phyloP scores from a whole-genome alignment of 1,284 basidiomycete species.

The Apiotrichum domesticum region DNA sequence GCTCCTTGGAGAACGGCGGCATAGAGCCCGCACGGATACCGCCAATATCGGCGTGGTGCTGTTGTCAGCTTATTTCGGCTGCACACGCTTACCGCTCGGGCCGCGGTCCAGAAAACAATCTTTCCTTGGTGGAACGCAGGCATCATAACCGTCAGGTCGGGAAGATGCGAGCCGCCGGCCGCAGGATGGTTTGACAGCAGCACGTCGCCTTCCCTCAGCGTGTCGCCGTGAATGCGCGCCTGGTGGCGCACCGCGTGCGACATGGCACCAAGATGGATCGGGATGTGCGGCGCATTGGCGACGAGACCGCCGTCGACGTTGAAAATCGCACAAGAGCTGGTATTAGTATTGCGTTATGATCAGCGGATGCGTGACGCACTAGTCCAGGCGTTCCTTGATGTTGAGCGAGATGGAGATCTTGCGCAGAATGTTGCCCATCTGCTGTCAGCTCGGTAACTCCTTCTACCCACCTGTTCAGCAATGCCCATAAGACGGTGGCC shows the following conservation, averaged over 20 bases:
- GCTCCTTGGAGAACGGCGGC: slow-evolving; percentile 48
- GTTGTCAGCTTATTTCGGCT: neutral
- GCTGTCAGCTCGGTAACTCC: neutral
- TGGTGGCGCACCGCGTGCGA: slow-evolving; percentile 37
- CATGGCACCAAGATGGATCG: slow-evolving; percentile 38
- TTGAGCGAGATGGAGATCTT: slow-evolving; percentile 49
- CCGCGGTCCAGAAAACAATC: slow-evolving; percentile 42
- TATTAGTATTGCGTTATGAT: neutral
- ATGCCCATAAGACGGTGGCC: slow-evolving; percentile 51
- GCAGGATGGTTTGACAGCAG: slow-evolving; percentile 51
- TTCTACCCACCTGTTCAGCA: slow-evolving; percentile 41
- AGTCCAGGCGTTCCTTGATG: slow-evolving; percentile 43
- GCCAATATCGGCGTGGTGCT: slow-evolving; percentile 49
- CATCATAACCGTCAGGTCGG: slow-evolving; percentile 49
- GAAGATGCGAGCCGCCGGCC: slow-evolving; percentile 51
- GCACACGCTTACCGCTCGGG: slow-evolving; percentile 19
- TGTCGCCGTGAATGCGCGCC: slow-evolving; percentile 27
- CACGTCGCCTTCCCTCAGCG: slow-evolving; percentile 46
- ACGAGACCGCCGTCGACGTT: slow-evolving; percentile 48
- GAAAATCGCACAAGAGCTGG: slow-evolving; percentile 48
- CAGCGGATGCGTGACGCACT: slow-evolving; percentile 2
- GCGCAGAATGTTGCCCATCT: slow-evolving; percentile 50
- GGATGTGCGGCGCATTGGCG: slow-evolving; percentile 50
- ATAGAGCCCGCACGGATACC: slow-evolving; percentile 47
- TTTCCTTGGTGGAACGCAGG: slow-evolving; percentile 36